phyloP scores from a whole-genome alignment of 2,329 filamentous ascomycete genomes.

The Coniella lustricola region DNA sequence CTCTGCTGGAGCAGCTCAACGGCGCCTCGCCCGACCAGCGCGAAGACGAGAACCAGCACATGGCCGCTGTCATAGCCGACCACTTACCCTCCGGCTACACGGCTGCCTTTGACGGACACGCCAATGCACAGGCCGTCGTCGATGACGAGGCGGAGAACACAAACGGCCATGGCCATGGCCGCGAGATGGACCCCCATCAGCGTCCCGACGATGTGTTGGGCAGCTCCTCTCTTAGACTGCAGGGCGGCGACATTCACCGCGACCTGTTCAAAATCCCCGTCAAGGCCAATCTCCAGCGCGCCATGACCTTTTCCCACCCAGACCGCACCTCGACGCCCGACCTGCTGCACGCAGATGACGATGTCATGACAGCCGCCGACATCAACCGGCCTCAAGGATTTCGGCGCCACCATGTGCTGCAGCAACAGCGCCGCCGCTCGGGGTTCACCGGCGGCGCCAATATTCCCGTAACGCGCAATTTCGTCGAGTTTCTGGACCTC shows the following conservation, averaged over 20 bases:
- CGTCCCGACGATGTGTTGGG: slow-evolving; percentile 20
- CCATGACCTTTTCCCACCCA: slow-evolving; percentile 19
- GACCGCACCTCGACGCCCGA: slow-evolving; percentile 8
- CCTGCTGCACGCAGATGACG: slow-evolving; percentile 6
- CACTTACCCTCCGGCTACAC: slow-evolving; percentile 29
- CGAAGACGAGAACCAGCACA: slow-evolving; percentile 12
- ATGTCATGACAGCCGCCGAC: slow-evolving; percentile 21
- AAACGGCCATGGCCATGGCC: slow-evolving; percentile 16
- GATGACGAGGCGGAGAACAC: slow-evolving; percentile 14
- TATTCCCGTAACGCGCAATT: slow-evolving; percentile 56
- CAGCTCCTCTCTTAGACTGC: slow-evolving; percentile 63
- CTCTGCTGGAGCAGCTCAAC: slow-evolving; percentile 13
- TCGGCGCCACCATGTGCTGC: slow-evolving; percentile 39
- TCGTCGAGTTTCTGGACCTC: slow-evolving; percentile 68
- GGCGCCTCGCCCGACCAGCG: slow-evolving; percentile 6
- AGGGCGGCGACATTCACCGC: slow-evolving; percentile 72
- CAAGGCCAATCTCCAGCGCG: slow-evolving; percentile 26
- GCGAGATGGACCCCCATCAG: neutral
- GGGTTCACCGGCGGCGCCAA: slow-evolving; percentile 19
- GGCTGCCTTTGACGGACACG: slow-evolving; percentile 22
- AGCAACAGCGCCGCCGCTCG: slow-evolving; percentile 23
- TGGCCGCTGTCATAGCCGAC: slow-evolving; percentile 23
- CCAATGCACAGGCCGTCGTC: neutral
- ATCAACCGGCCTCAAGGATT: slow-evolving; percentile 42
- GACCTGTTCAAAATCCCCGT: slow-evolving; percentile 70